These are phyloP conservation scores for Pleoardoris graminearum DNA, from an alignment of 2,329 filamentous ascomycete genomes.

Conservation along the genomic window DNA sequence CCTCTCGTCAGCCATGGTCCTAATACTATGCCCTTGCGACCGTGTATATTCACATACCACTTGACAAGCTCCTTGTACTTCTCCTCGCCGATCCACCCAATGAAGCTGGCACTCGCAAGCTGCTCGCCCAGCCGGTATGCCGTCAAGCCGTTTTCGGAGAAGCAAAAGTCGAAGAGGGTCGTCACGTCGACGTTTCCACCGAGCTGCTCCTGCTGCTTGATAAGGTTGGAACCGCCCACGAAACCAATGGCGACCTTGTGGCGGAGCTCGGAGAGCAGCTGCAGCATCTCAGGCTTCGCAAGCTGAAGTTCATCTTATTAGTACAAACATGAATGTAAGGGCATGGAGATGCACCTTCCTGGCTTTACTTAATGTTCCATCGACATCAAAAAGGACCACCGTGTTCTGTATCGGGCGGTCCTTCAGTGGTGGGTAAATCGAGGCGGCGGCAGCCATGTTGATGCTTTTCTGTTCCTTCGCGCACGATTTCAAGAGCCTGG, in stretches of 20 bases:
- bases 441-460: slow-evolving; percentile 48
- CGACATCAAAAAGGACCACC: slow-evolving; percentile 94
- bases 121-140: slow-evolving; percentile 81
- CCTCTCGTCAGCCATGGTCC: background rate
- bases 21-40: background rate
- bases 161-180: slow-evolving; percentile 94
- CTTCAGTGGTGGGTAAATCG: slow-evolving; percentile 72
- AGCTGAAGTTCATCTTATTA: slow-evolving; percentile 50
- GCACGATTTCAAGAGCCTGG: background rate
- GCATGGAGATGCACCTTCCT: slow-evolving; percentile 60
- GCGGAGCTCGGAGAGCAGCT: slow-evolving; percentile 76
- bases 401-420: slow-evolving; percentile 90
- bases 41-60: slow-evolving; percentile 46
- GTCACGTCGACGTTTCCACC: slow-evolving; percentile 72
- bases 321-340: background rate
- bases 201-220: slow-evolving; percentile 95
- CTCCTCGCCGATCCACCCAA: slow-evolving; percentile 85
- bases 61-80: slow-evolving; percentile 77
- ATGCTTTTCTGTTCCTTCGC: background rate
- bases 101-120: slow-evolving; percentile 82
- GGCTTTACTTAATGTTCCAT: slow-evolving; percentile 85
- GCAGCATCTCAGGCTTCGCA: slow-evolving; percentile 79
- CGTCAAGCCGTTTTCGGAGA: slow-evolving; percentile 93
- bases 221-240: slow-evolving; percentile 89
- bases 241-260: slow-evolving; percentile 87